Evolutionary conservation across 2,329 filamentous ascomycete genomes (phyloP).

Genomic region (Metarhizium rileyi): DNA sequence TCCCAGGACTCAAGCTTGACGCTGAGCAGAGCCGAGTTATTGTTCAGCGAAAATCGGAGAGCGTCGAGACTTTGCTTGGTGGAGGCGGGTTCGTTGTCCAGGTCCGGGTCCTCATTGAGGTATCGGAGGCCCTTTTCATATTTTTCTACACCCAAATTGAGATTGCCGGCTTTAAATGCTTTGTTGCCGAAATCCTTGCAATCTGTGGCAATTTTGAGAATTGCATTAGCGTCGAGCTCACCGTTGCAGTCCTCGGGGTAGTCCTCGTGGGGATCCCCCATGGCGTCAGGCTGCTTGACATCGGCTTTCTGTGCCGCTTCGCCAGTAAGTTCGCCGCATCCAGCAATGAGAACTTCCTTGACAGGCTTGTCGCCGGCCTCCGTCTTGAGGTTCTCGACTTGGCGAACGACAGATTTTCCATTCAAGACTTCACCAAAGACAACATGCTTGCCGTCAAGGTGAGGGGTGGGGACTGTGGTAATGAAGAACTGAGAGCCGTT

Average conservation of each 20-base stretch:
- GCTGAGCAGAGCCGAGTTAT: slow-evolving; percentile 77
- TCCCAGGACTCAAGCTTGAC: slow-evolving; percentile 67
- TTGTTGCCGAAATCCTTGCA: slow-evolving; percentile 90
- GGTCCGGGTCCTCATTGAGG: slow-evolving; percentile 71
- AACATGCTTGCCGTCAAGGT: slow-evolving; percentile 93
- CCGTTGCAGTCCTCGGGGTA: slow-evolving; percentile 75
- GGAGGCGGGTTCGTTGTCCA: slow-evolving; percentile 61
- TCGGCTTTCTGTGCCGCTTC: slow-evolving; percentile 57
- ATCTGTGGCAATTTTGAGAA: slow-evolving; percentile 70
- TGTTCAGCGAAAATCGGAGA: slow-evolving; percentile 78
- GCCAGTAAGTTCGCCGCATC: slow-evolving; percentile 79
- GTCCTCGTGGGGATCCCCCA: slow-evolving; percentile 89
- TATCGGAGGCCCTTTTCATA: slow-evolving; percentile 92
- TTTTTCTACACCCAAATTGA: slow-evolving; percentile 67
- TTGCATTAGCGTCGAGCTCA: slow-evolving; percentile 54
- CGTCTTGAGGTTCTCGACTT: slow-evolving; percentile 77
- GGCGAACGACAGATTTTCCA: slow-evolving; percentile 82
- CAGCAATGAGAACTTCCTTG: slow-evolving; percentile 61
- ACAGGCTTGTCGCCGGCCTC: slow-evolving; percentile 67
- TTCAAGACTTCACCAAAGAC: slow-evolving; percentile 92
- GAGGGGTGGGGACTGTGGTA: slow-evolving; percentile 88
- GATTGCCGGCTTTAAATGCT: slow-evolving; percentile 75
- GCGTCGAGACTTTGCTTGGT: slow-evolving; percentile 57
- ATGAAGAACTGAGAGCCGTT: slow-evolving; percentile 99
- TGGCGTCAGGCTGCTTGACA: slow-evolving; percentile 63